Evolutionary conservation across 192 early-diverging fungal species (phyloP).

Genomic region (Backusella macrospora): DNA sequence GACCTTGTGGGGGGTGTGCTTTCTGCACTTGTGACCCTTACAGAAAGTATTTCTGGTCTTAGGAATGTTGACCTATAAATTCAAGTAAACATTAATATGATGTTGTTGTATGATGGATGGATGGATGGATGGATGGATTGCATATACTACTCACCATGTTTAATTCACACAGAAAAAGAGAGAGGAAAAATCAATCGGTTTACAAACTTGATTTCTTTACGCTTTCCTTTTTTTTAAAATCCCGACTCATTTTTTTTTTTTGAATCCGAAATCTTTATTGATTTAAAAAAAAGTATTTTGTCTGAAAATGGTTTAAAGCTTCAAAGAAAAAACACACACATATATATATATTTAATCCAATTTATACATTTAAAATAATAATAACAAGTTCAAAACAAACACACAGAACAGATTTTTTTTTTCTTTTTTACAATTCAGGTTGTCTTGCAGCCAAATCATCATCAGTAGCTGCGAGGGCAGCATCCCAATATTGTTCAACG

Average conservation of each 20-base stretch:
- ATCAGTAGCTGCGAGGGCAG: constrained; percentile 58
- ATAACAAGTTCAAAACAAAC: not conserved
- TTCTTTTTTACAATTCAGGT: constrained; percentile 35
- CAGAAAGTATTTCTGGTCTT: constrained; percentile 99
- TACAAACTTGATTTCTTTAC: constrained; percentile 6
- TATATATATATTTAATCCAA: not conserved
- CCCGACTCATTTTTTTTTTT: not conserved
- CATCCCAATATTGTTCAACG: constrained; percentile 89
- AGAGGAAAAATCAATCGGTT: not conserved
- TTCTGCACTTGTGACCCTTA: constrained; percentile 95
- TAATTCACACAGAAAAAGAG: constrained; percentile 15
- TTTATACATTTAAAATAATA: not conserved
- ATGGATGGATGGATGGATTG: not conserved
- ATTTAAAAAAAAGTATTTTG: not conserved
- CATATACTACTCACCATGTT: constrained; percentile 24
- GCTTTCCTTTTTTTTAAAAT: not conserved
- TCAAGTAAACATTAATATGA: not conserved
- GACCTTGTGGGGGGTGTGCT: constrained; percentile 99
- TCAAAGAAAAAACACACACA: too few relatives aligned
- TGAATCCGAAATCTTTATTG: not conserved
- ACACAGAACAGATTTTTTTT: too few relatives aligned
- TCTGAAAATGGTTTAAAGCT: not conserved
- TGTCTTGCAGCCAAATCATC: constrained; percentile 46
- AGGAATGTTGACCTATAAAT: constrained; percentile 91
- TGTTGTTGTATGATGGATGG: constrained; percentile 2